Conservation (phyloP, 2,329 filamentous ascomycete genomes). For the Cercospora berteroae region DNA sequence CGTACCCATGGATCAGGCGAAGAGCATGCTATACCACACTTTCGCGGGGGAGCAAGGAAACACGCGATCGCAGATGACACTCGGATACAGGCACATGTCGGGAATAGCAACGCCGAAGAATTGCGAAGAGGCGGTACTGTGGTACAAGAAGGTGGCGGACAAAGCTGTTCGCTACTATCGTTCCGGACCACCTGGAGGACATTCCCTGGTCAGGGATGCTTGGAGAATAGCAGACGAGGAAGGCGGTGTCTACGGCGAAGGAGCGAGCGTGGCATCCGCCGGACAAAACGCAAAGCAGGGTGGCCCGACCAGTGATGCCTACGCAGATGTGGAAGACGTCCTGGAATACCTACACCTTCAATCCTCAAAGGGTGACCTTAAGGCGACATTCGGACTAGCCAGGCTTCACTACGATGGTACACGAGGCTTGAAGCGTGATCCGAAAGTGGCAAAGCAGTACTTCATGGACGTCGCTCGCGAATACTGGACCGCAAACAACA, state of each 20-base stretch:
- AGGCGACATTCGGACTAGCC: conserved; percentile 81
- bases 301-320: conserved; percentile 71
- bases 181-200: conserved; percentile 85
- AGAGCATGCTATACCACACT: conserved; percentile 88
- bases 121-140: conserved; percentile 79
- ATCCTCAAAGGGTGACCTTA: conserved; percentile 84
- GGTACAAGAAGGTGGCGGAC: conserved; percentile 91
- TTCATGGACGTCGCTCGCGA: conserved; percentile 76
- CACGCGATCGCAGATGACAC: conserved; percentile 86
- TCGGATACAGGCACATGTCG: conserved; percentile 79
- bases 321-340: conserved; percentile 87
- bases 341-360: conserved; percentile 91
- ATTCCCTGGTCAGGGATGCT: conserved; percentile 70
- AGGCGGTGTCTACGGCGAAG: conserved; percentile 92
- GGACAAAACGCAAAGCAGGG: conserved; percentile 76
- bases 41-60: conserved; percentile 85
- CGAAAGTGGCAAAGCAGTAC: conserved; percentile 72
- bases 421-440: conserved; percentile 68
- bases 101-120: conserved; percentile 83
- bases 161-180: conserved; percentile 86
- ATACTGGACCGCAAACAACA: conserved; percentile 77
- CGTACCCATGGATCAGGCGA: conserved; percentile 82
- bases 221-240: conserved; percentile 86
- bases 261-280: conserved; percentile 84
- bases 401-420: conserved; percentile 87